Evolutionary conservation across 257 asterid species (phyloP).

Genomic region (Lycium ferocissimum): DNA sequence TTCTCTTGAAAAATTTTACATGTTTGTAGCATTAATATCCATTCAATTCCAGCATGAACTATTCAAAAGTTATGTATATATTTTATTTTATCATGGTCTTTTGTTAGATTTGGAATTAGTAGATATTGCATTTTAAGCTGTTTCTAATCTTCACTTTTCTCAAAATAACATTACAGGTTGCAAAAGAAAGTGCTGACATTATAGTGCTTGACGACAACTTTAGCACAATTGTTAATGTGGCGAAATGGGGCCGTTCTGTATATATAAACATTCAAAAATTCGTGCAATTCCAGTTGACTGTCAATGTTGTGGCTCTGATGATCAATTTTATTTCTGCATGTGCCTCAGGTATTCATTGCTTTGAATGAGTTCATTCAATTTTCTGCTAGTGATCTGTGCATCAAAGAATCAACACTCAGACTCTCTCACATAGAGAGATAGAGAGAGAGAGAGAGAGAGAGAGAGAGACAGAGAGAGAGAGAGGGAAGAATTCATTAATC

Average conservation of each 20-base stretch:
- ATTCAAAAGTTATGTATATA: neutral
- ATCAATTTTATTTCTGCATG: constrained; percentile 92
- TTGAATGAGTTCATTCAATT: neutral
- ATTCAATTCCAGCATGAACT: constrained; percentile 8
- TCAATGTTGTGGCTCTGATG: constrained; percentile 91
- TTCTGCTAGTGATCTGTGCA: neutral
- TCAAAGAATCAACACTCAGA: neutral
- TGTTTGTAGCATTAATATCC: neutral
- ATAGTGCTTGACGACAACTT: constrained; percentile 95
- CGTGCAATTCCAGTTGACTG: constrained; percentile 96
- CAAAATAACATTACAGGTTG: constrained; percentile 64
- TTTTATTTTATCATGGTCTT: neutral
- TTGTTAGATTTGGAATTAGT: neutral
- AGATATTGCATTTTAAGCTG: neutral
- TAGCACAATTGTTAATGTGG: constrained; percentile 91
- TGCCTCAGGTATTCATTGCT: constrained; percentile 58
- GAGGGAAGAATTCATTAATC: neutral
- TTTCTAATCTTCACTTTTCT: constrained; percentile 8
- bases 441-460: neutral
- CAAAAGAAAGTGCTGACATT: constrained; percentile 97
- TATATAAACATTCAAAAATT: constrained; percentile 97
- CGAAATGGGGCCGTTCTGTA: constrained; percentile 97
- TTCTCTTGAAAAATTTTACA: neutral
- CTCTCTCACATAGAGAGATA: neutral
- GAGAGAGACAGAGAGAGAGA: neutral